Percentiles rank a stretch among this genome's conserved stretches.
phyloP scores from a whole-genome alignment of 306 rosid species.

The Acmispon strigosus region DNA sequence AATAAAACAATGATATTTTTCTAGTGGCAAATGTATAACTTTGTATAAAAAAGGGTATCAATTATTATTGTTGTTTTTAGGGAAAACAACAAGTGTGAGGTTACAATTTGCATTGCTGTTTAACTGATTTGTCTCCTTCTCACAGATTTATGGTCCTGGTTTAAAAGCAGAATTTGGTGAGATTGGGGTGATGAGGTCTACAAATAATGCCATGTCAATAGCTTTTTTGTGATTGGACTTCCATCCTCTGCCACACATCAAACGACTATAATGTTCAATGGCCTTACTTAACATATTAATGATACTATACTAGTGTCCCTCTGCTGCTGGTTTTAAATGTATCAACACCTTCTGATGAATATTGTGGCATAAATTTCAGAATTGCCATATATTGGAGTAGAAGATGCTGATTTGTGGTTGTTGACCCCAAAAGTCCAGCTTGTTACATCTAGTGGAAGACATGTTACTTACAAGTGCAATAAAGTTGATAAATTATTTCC shows the following conservation, averaged over 20 bases:
- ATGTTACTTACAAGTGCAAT: too few species aligned
- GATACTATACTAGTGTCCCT: background rate
- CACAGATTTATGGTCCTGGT: conserved; percentile 43
- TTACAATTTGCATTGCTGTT: conserved; percentile 23
- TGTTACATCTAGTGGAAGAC: too few species aligned
- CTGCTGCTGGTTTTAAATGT: too few species aligned
- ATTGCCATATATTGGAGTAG: too few species aligned
- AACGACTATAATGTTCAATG: background rate
- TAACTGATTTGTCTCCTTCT: conserved; percentile 23
- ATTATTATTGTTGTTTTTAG: conserved; percentile 10
- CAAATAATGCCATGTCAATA: conserved; percentile 23
- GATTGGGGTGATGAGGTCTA: conserved; percentile 30
- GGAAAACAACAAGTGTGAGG: conserved; percentile 38
- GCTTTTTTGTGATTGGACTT: background rate
- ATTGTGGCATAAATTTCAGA: too few species aligned
- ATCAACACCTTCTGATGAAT: background rate
- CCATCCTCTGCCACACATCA: background rate
- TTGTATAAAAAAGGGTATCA: conserved; percentile 15
- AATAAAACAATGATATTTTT: conserved; percentile 8
- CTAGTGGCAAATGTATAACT: conserved; percentile 32
- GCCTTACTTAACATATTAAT: background rate
- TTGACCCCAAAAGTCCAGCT: too few species aligned
- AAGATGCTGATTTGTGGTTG: too few species aligned
- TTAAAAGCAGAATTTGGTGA: conserved; percentile 29
- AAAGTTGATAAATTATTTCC: too few species aligned